These are phyloP conservation scores for Aspergillus heteromorphus DNA, from an alignment of 495 filamentous ascomycete species.

Conservation along the genomic window DNA sequence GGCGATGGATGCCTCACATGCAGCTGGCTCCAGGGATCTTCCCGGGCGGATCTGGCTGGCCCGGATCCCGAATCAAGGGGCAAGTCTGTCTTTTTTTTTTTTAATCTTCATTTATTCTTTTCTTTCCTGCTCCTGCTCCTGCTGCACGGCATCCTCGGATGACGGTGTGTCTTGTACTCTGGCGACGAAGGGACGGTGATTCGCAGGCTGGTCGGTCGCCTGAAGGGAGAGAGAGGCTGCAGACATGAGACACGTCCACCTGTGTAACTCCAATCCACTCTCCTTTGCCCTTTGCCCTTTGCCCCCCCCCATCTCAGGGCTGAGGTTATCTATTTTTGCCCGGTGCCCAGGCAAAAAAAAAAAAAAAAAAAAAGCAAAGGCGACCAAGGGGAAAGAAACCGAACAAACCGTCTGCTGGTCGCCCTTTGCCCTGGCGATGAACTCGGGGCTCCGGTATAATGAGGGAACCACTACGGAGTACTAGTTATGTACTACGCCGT, in stretches of 20 bases:
- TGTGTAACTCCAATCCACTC: neutral
- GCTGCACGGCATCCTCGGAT: too few relatives aligned
- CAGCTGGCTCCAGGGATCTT: constrained; percentile 12
- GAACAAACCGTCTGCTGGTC: too few relatives aligned
- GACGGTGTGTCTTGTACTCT: neutral
- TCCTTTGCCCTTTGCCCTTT: too few relatives aligned
- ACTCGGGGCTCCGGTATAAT: too few relatives aligned
- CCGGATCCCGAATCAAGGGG: constrained; percentile 2
- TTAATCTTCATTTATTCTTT: too few relatives aligned
- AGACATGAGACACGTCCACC: neutral
- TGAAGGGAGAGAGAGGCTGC: neutral
- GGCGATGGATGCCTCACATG: constrained; percentile 16
- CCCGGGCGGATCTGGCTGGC: constrained; percentile 3
- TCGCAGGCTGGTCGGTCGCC: neutral
- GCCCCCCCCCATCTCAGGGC: neutral
- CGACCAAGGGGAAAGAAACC: neutral
- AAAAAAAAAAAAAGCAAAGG: too few relatives aligned
- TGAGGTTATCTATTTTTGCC: constrained; percentile 1
- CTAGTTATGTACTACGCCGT: too few relatives aligned
- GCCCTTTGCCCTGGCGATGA: too few relatives aligned
- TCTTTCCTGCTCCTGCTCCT: too few relatives aligned
- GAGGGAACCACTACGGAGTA: too few relatives aligned
- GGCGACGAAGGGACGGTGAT: neutral
- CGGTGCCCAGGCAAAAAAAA: neutral
- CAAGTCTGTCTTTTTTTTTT: too few relatives aligned